These are phyloP conservation scores for Pichia sp. DNA, from an alignment of 1,139 yeast species.

Conservation along the genomic window DNA sequence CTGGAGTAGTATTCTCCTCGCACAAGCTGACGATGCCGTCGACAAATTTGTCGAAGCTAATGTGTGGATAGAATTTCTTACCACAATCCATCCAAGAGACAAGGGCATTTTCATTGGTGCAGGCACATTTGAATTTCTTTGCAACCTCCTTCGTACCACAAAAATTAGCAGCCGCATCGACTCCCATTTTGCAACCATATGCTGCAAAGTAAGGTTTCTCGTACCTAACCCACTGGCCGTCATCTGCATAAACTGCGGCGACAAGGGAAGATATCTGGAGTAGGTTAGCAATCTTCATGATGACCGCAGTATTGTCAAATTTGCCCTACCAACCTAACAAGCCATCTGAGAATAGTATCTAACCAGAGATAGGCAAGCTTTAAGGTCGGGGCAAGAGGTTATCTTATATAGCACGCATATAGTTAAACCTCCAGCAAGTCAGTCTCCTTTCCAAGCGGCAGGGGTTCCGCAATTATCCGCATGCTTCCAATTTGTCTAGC, in stretches of 20 bases:
- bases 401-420: too few relatives aligned
- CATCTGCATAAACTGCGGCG: background rate
- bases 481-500: too few relatives aligned
- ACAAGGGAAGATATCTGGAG: background rate
- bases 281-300: background rate
- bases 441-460: too few relatives aligned
- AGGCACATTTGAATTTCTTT: constrained; percentile 23
- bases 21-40: constrained; percentile 3
- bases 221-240: constrained; percentile 12
- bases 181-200: constrained; percentile 28
- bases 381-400: too few relatives aligned
- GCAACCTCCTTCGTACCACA: constrained; percentile 20
- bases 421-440: too few relatives aligned
- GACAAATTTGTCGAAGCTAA: background rate
- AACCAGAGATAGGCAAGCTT: too few relatives aligned
- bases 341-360: too few relatives aligned
- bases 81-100: constrained; percentile 13
- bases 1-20: background rate
- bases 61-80: constrained; percentile 3
- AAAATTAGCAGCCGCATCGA: constrained; percentile 29
- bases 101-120: constrained; percentile 17
- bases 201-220: constrained; percentile 17
- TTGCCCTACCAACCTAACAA: background rate
- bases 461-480: too few relatives aligned
- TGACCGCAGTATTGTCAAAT: too few relatives aligned